These are phyloP conservation scores for Tremella mesenterica DNA, from an alignment of 768 basidiomycete genomes.

Conservation along the genomic window DNA sequence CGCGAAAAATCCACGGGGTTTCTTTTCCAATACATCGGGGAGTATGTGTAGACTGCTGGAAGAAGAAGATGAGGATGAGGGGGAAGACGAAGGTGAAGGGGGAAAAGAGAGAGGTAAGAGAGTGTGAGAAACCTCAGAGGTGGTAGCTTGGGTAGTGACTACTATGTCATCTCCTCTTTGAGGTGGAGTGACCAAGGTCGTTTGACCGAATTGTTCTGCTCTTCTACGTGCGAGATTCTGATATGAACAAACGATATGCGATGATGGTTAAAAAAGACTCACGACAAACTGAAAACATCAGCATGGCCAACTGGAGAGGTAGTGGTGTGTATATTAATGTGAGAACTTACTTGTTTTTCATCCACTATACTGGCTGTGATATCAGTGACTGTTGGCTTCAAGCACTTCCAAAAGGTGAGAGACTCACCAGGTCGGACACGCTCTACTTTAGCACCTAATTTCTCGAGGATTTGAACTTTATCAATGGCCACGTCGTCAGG, in stretches of 20 bases:
- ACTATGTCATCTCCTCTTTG: constrained; percentile 21
- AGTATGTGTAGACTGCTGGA: constrained; percentile 3
- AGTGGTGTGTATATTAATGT: background rate
- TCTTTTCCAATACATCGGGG: constrained; percentile 18
- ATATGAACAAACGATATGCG: too few relatives aligned
- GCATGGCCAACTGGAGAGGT: background rate
- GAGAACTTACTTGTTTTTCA: constrained; percentile 55
- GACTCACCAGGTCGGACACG: constrained; percentile 46
- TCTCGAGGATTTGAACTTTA: constrained; percentile 72
- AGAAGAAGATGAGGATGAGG: too few relatives aligned
- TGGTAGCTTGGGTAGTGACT: constrained; percentile 46
- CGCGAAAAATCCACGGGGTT: constrained; percentile 72
- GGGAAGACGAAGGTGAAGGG: constrained; percentile 46
- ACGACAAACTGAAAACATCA: constrained; percentile 55
- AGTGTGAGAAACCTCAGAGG: constrained; percentile 49
- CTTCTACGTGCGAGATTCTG: constrained; percentile 81
- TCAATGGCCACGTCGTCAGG: constrained; percentile 60
- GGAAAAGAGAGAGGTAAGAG: constrained; percentile 17
- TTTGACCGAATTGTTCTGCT: constrained; percentile 62
- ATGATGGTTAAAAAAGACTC: constrained; percentile 41
- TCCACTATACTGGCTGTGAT: constrained; percentile 76
- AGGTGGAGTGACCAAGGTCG: constrained; percentile 2
- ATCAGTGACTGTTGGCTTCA: background rate
- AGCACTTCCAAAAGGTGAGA: background rate
- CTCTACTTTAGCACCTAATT: constrained; percentile 81